Evolutionary conservation across 176 grass and related monocot species (phyloP), one percentile per base, ranked within the genome.

Genomic region (Triticum dicoccoides): DNA sequence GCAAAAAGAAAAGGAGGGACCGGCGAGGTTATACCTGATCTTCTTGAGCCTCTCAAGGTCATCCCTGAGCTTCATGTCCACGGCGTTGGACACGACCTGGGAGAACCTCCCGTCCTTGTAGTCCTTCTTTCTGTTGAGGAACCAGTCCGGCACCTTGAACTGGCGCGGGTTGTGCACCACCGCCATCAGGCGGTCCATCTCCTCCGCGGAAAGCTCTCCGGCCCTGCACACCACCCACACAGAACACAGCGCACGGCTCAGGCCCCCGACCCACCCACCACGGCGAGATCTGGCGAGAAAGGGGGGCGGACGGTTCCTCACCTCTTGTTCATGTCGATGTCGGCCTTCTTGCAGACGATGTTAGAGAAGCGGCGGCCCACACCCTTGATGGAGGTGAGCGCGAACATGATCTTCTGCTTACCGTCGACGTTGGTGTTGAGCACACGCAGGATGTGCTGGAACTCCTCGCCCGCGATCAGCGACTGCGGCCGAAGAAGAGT

Each of bases 31-130:
- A 65, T n/a, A 97, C 95, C 92, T 95, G 87, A 98, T 98, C 91
- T 98, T 98, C 95, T 98, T 98, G 39, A 95, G 91, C 67, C 95
- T 88, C 89, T 98, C 95, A 3, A 98, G 89, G 56, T 98, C 95
- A 17, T 95, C 95, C 92, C 93, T 98, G 61, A 98, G 93, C 87
- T 98, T 98, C 95, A 98, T 98, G 87, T 98, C 95, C 3, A 98
- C 69, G 29, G 87, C 85, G 78, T 98, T 98, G 38, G 93, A 95
- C 21, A 98, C 95, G 17, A 98, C 91, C 85, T 98, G 95, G 14
- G 95, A 95, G 89, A 91, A 98, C 82, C 93, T 87, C 4, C 95
- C 95, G 62, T 97, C 92, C 87, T 97, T 97, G 84, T 94, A 97
- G 39, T 97, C 95, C 84, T 97, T 97, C 87, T 97, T 89, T 69